Evolutionary conservation across 495 filamentous ascomycete species (phyloP), one percentile per base, ranked within the genome.

Genomic region (Cercophora samala): DNA sequence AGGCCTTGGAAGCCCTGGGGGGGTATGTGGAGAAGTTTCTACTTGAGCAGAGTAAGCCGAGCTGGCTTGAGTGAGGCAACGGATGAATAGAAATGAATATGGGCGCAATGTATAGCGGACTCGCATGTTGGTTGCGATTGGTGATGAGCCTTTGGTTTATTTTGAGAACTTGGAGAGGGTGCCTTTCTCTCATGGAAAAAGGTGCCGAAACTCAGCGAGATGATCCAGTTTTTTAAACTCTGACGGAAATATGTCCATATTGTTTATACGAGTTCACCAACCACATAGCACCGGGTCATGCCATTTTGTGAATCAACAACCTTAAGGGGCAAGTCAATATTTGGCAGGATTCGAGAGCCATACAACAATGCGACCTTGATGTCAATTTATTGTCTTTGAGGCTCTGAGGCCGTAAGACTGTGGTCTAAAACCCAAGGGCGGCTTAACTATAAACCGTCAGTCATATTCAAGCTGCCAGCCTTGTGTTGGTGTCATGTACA

Each of bases 1-100:
- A 88, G 69, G 93, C 87, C 6, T 68, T 96, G 69, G 79, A 88
- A 67, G 83, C 78, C 56, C 69, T 93, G 63, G 80, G 80, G 18
- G 69, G 69, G 19, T 96, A 93, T 75, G 77, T 96, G 8, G 70
- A 74, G 32, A 67, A 77, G 22, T 23, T 76, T 59, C 70, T 76
- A 25, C 18, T 71, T 8, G 18, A 62, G n/a, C 1, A 5, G 58
- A 9, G 23, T 60, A 19, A 26, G 58, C 54, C n/a, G 54, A 58
- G 23, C 0, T 58, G 23, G 9, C 54, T 24, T 5, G 9, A 24
- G 19, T 58, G 54, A 58, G 21, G 23, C 5, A 3, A 18, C 23
- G n/a, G 54, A 9, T 24, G 54, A 24, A 21, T 58, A 5, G 54
- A 58, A 21, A 58, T 15, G 5, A 32, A 32, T 32, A 2, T 13